phyloP scores from a whole-genome alignment of 305 asterid genomes.

The Fraxinus floribunda region DNA sequence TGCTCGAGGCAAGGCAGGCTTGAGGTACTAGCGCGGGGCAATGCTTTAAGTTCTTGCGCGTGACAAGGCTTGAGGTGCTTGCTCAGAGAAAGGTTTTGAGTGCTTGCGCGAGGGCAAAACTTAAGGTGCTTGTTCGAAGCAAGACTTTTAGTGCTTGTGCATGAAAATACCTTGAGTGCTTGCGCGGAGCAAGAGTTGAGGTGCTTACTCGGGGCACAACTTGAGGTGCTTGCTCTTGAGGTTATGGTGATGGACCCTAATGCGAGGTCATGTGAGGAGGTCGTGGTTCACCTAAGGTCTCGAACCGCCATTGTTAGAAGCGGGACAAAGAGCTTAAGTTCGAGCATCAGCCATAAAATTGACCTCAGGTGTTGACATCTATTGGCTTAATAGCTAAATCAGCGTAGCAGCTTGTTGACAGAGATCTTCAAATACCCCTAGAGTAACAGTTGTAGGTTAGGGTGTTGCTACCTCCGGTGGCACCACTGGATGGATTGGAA shows the following conservation, averaged over 20 bases:
- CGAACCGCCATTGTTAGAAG: neutral
- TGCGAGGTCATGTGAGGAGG: neutral
- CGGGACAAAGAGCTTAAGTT: neutral
- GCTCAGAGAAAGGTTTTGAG: neutral
- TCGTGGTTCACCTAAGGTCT: neutral
- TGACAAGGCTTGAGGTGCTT: neutral
- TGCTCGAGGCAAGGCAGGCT: neutral
- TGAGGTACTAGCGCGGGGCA: neutral
- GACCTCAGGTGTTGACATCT: neutral
- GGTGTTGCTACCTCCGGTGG: neutral
- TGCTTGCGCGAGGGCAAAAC: too few relatives aligned
- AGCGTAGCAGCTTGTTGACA: neutral
- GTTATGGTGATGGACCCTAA: neutral
- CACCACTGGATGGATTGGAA: neutral
- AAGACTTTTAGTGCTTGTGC: too few relatives aligned
- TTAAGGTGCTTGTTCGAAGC: too few relatives aligned
- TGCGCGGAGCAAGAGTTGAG: neutral
- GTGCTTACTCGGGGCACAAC: neutral
- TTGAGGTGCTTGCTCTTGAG: neutral
- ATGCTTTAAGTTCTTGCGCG: neutral
- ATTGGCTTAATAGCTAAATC: neutral
- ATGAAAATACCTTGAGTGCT: neutral
- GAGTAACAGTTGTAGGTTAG: neutral
- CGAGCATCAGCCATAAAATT: neutral
- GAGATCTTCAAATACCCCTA: neutral